Conservation (phyloP, 192 early-diverging fungal genomes). For the Paraglomus occultum region DNA sequence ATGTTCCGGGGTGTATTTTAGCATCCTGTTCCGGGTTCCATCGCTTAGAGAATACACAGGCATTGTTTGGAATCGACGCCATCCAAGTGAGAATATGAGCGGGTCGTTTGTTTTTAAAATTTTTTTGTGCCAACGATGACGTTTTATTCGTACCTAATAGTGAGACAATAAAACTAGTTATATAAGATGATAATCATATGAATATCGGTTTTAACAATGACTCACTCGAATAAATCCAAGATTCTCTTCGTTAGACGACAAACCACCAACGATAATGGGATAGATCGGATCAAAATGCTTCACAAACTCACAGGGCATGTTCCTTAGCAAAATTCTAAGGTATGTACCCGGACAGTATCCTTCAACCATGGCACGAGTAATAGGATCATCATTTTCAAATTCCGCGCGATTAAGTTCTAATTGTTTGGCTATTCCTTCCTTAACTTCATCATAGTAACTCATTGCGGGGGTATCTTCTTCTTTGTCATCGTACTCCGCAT, state of each 20-base stretch:
- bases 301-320: slow-evolving; percentile 95
- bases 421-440: slow-evolving; percentile 87
- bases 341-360: slow-evolving; percentile 93
- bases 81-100: slow-evolving; percentile 94
- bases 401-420: slow-evolving; percentile 78
- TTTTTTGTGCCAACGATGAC: slow-evolving; percentile 94
- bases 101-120: slow-evolving; percentile 98
- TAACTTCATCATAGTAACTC: slow-evolving; percentile 87
- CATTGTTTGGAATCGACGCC: slow-evolving; percentile 97
- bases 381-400: slow-evolving; percentile 81
- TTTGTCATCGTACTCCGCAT: slow-evolving; percentile 84
- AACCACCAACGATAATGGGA: slow-evolving; percentile 91
- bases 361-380: slow-evolving; percentile 77
- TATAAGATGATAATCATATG: not conserved
- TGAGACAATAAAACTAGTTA: not conserved
- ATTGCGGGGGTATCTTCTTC: slow-evolving; percentile 54
- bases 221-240: slow-evolving; percentile 88
- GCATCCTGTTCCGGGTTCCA: slow-evolving; percentile 92
- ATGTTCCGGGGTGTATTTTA: slow-evolving; percentile 99
- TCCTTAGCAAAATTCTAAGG: slow-evolving; percentile 84
- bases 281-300: slow-evolving; percentile 85
- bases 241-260: slow-evolving; percentile 85
- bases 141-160: slow-evolving; percentile 85
- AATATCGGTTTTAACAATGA: not conserved
- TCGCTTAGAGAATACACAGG: slow-evolving; percentile 93